These are phyloP conservation scores for Talaromyces adpressus DNA, from an alignment of 495 filamentous ascomycete species.

Conservation along the genomic window DNA sequence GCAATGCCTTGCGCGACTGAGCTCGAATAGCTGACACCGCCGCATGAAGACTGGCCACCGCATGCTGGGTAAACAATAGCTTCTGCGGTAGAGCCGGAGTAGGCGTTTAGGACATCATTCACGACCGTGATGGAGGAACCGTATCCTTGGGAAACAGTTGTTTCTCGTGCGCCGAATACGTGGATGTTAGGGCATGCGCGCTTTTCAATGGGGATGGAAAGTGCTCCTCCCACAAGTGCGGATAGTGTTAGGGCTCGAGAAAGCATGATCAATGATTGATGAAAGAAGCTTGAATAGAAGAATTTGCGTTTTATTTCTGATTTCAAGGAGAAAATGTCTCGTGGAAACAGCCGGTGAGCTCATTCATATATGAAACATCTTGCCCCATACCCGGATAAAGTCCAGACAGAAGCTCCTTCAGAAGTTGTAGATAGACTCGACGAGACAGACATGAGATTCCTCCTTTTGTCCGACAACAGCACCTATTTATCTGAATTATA, in stretches of 20 bases:
- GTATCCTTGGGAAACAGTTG: conserved; percentile 47
- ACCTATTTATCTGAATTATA: neutral
- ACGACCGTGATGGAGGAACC: conserved; percentile 45
- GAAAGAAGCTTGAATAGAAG: neutral
- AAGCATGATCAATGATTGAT: neutral
- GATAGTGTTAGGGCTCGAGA: conserved; percentile 5
- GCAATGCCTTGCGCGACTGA: conserved; percentile 44
- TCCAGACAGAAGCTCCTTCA: neutral
- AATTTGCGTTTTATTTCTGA: neutral
- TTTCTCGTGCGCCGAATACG: conserved; percentile 60
- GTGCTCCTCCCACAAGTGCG: conserved; percentile 13
- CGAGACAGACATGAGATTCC: neutral
- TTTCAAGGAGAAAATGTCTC: neutral
- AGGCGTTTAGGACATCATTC: conserved; percentile 38
- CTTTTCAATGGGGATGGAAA: conserved; percentile 18
- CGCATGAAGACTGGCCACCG: conserved; percentile 43
- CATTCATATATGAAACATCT: neutral
- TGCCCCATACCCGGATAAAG: neutral
- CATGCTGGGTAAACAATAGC: conserved; percentile 56
- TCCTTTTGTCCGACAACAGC: neutral
- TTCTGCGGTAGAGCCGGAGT: conserved; percentile 44
- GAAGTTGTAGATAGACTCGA: neutral
- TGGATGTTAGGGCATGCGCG: conserved; percentile 45
- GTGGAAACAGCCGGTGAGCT: neutral
- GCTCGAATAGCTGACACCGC: conserved; percentile 44